A percentile compares a stretch with the other conserved stretches of the same genome.
Evolutionary conservation across 2,329 filamentous ascomycete species (phyloP).

Genomic region (Kalmusia sp.): DNA sequence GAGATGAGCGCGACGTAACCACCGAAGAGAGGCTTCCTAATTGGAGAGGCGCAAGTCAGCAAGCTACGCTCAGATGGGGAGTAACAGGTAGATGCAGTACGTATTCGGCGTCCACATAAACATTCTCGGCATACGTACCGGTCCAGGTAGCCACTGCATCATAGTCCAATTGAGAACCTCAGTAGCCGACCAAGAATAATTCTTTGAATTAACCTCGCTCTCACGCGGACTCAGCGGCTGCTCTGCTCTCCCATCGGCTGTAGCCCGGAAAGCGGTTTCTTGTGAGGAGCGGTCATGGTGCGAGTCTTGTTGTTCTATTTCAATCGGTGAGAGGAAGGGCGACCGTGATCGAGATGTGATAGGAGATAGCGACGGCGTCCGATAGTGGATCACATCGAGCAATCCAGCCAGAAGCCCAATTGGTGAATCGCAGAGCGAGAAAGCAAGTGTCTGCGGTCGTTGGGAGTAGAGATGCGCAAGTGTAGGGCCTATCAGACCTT

Average conservation of each 20-base stretch:
- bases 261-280: slow-evolving; percentile 10
- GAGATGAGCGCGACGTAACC: slow-evolving; percentile 48
- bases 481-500: not conserved
- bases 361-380: slow-evolving; percentile 17
- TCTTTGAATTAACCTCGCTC: slow-evolving; percentile 18
- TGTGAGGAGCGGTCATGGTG: slow-evolving; percentile 13
- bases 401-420: slow-evolving; percentile 42
- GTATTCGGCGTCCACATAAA: slow-evolving; percentile 28
- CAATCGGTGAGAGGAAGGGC: slow-evolving; percentile 40
- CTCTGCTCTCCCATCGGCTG: slow-evolving; percentile 1
- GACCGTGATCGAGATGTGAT: slow-evolving; percentile 29
- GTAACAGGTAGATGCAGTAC: too few species aligned
- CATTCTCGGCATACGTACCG: slow-evolving; percentile 58
- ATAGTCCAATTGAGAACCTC: slow-evolving; percentile 62
- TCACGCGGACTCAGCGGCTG: slow-evolving; percentile 17
- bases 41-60: not conserved
- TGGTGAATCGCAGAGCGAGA: slow-evolving; percentile 48
- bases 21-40: slow-evolving; percentile 44
- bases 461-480: slow-evolving; percentile 37
- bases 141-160: slow-evolving; percentile 71
- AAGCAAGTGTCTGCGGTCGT: slow-evolving; percentile 45
- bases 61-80: not conserved
- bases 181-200: slow-evolving; percentile 43
- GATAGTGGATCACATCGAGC: slow-evolving; percentile 40
- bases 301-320: slow-evolving; percentile 33